Percentiles rank a stretch among this genome's conserved stretches.
Evolutionary conservation across 1,139 yeast genomes (phyloP).

Genomic region (Kodamaea derodonti): DNA sequence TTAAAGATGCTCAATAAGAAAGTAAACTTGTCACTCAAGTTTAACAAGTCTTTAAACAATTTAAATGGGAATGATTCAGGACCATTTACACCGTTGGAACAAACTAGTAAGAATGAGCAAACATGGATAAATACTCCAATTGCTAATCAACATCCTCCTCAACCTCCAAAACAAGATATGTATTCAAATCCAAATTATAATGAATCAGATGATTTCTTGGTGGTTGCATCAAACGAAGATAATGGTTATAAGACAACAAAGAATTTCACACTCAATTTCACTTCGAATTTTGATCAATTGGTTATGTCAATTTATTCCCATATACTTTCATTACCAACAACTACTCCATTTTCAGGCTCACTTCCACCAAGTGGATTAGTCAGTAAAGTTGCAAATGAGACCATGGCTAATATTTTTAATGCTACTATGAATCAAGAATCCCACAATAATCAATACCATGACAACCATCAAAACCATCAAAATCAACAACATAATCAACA

Average conservation of each 20-base stretch:
- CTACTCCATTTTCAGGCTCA: constrained; percentile 43
- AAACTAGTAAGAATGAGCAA: constrained; percentile 24
- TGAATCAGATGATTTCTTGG: constrained; percentile 43
- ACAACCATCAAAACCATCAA: too few relatives aligned
- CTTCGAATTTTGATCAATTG: constrained; percentile 35
- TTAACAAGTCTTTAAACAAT: constrained; percentile 26
- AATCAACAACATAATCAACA: too few relatives aligned
- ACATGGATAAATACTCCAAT: constrained; percentile 3
- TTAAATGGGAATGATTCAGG: constrained; percentile 19
- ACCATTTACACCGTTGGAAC: constrained; percentile 48
- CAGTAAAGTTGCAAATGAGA: constrained; percentile 42
- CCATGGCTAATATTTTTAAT: constrained; percentile 27
- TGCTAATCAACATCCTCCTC: constrained; percentile 8
- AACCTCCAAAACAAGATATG: constrained; percentile 11
- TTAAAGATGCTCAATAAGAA: constrained; percentile 23
- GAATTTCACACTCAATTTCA: constrained; percentile 34
- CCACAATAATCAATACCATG: too few relatives aligned
- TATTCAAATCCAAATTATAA: constrained; percentile 32
- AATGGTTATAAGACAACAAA: constrained; percentile 19
- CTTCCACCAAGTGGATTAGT: constrained; percentile 46
- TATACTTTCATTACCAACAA: constrained; percentile 40
- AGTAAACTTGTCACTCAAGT: constrained; percentile 27
- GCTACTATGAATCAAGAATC: constrained; percentile 10
- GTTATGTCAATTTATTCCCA: constrained; percentile 34
- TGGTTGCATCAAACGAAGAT: constrained; percentile 9